Base-by-base conservation (phyloP, 176 grass and related monocot genomes). In the Saccharum officinarum region DNA sequence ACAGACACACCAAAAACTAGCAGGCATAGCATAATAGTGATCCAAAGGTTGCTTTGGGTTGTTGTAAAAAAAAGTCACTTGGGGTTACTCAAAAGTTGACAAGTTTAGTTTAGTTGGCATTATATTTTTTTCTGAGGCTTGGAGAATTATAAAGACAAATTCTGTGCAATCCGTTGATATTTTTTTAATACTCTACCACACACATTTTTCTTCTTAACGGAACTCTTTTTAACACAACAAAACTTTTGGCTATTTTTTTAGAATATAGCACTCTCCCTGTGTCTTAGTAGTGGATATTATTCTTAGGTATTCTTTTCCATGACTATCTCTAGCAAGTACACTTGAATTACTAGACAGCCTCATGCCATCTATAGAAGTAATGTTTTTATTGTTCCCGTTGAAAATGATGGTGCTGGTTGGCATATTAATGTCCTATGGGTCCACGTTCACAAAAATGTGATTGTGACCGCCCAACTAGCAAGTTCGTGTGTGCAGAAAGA, bases 391-490 rank as follows among this genome's bases (percentile, higher is more conserved):
- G 16, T 77, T 57, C 54, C 65, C 83, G 54, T 42, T 72, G 54
- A 74, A 41, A 79, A 73, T 82, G 78, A 52, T 80, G 69, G 34
- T 33, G 46, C 55, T 84, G 37, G 52, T 72, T 78, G 54, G 34
- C 34, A 65, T 6, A 73, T n/a, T n/a, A n/a, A n/a, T n/a, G n/a
- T n/a, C n/a, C n/a, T 25, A 67, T 74, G 75, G 75, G 81, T 57
- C 76, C 81, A 73, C 45, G 25, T 67, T 74, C 3, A 67, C 57
- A 57, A 55, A 65, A 65, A 76, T 69, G 28, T n/a, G 82, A 89
- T 62, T 76, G n/a, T 40, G 77, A 89, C 38, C 37, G 22, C 70
- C 82, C 62, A 89, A 15, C 82, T 61, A 75, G 22, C 17, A 69
- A 69, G 78, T 33, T 23, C 14, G 3, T 15, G 33, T 6, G 33